These are phyloP conservation scores for Hymenoscyphus scutula DNA, from an alignment of 2,329 filamentous ascomycete species.

Conservation along the genomic window DNA sequence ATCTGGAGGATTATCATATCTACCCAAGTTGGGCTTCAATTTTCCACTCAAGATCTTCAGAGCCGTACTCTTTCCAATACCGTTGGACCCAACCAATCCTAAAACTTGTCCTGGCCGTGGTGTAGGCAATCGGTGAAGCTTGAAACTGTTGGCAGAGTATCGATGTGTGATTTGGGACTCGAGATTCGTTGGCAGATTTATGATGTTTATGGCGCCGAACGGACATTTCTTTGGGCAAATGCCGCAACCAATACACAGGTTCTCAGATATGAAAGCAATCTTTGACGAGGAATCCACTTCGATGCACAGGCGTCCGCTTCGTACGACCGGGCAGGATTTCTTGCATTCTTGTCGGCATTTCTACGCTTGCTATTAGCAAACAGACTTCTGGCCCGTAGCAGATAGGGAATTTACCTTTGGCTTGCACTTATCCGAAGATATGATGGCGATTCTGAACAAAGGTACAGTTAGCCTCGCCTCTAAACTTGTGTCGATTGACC, in stretches of 20 bases:
- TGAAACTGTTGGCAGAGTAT: slow-evolving; percentile 99
- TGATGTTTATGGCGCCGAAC: slow-evolving; percentile 98
- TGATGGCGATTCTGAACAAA: slow-evolving; percentile 82
- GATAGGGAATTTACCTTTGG: slow-evolving; percentile 61
- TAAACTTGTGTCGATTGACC: not conserved
- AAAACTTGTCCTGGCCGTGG: slow-evolving; percentile 93
- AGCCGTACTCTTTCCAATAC: slow-evolving; percentile 99
- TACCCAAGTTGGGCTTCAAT: slow-evolving; percentile 94
- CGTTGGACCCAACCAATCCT: slow-evolving; percentile 96
- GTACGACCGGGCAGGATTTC: slow-evolving; percentile 95
- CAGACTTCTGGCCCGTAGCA: slow-evolving; percentile 9
- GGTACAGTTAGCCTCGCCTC: not conserved
- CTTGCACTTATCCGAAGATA: slow-evolving; percentile 98
- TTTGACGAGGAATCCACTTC: slow-evolving; percentile 86
- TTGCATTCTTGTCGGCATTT: slow-evolving; percentile 99
- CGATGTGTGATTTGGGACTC: slow-evolving; percentile 97
- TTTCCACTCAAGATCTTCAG: slow-evolving; percentile 98
- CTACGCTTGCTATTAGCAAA: slow-evolving; percentile 46
- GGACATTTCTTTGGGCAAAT: slow-evolving; percentile 99
- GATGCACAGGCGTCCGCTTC: slow-evolving; percentile 95
- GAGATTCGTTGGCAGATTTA: slow-evolving; percentile 99
- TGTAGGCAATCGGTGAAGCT: slow-evolving; percentile 94
- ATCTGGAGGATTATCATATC: slow-evolving; percentile 93
- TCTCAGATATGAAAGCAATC: slow-evolving; percentile 97
- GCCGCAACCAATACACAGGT: slow-evolving; percentile 95